Evolutionary conservation across 345 rosid species (phyloP), one percentile per base, ranked within the genome.

Genomic region (Acer saccharum): DNA sequence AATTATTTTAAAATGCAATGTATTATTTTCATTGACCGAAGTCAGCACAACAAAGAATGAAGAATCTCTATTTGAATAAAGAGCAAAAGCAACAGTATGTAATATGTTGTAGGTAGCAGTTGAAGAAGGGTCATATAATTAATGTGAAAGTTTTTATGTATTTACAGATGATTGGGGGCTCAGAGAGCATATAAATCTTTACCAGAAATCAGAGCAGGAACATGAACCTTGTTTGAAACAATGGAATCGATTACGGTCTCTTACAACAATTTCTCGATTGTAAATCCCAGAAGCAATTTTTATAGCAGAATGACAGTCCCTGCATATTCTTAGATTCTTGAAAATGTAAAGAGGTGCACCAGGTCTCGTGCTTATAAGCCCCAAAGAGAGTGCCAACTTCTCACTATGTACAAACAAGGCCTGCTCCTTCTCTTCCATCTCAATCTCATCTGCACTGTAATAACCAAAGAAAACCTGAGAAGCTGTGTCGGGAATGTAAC

Each of bases 201-300:
- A 94, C 97, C 98, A 91, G 77, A 85, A 90, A 80, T 90, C 92
- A 61, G 84, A 88, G 78, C 98, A 94, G 79, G 98, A 92, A 80
- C 97, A 92, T 2, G 87, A 88, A 57, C 95, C 95, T 69, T 84
- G 79, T 55, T 79, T 87, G 83, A 94, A 94, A 67, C 83, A 83
- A 82, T 94, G 97, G 81, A 94, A 94, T 39, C 97, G 90, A 73
- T 90, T 90, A n/a, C 94, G 90, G 69, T 92, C 98, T 81, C 98
- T 88, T 62, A 91, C 82, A 27, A 89, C 83, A 68, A 92, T 89
- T 75, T 91, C 89, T 81, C 90, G 77, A n/a, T 81, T 81, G 64
- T 89, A 94, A 7, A 92, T 61, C 76, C 81, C 67, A 2, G 98
- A 92, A 73, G 84, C 84, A 71, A 89, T 80, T 83, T 89, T 88